Conservation (phyloP, 2,329 filamentous ascomycete genomes). For the Cladosporium sp. region DNA sequence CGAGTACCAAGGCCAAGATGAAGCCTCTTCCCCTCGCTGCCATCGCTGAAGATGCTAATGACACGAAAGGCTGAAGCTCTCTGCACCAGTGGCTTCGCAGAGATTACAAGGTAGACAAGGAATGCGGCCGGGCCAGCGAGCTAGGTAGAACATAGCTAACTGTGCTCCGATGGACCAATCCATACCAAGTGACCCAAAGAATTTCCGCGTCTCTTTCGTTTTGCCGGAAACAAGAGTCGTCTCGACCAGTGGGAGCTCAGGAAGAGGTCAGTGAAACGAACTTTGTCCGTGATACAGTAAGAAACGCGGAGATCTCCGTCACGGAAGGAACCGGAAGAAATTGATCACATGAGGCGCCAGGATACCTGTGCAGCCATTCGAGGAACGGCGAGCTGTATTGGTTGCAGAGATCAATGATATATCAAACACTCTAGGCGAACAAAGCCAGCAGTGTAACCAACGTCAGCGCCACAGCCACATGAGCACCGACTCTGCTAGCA, state of each 20-base stretch:
- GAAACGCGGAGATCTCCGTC: neutral
- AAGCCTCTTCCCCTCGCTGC: neutral
- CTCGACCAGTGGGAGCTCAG: neutral
- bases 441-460: neutral
- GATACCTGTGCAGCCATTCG: neutral
- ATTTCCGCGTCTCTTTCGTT: neutral
- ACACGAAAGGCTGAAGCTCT: neutral
- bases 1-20: neutral
- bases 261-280: neutral
- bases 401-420: neutral
- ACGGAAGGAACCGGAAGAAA: neutral
- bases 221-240: neutral
- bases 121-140: neutral
- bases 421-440: neutral
- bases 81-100: neutral
- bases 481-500: neutral
- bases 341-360: neutral
- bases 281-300: neutral
- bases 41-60: neutral
- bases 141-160: no score
- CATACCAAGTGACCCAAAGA: no score
- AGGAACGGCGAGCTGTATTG: neutral
- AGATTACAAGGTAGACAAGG: neutral
- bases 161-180: no score
- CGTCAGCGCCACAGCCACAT: neutral